These are phyloP conservation scores for Westerdykella sp. DNA, from an alignment of 2,329 filamentous ascomycete genomes.

Conservation along the genomic window DNA sequence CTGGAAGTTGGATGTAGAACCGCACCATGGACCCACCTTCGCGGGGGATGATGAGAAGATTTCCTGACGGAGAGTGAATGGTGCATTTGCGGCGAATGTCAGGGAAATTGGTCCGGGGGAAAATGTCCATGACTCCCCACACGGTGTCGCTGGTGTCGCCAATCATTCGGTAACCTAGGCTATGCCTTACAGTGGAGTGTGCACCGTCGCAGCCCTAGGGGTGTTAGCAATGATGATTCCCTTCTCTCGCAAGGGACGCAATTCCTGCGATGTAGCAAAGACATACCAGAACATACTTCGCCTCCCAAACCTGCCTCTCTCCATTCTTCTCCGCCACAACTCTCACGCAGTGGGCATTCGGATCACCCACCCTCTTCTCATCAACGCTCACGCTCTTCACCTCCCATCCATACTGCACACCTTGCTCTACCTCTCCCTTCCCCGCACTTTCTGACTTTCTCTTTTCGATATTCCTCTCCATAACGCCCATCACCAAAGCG, in stretches of 20 bases:
- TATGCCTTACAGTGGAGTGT: conserved; percentile 19
- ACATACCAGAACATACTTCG: conserved; percentile 36
- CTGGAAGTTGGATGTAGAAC: conserved; percentile 57
- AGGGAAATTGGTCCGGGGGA: conserved; percentile 41
- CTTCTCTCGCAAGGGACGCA: background rate
- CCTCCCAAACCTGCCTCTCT: conserved; percentile 25
- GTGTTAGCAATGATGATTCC: conserved; percentile 18
- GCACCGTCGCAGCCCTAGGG: conserved; percentile 45
- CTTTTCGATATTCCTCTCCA: conserved; percentile 36
- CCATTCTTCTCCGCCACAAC: conserved; percentile 30
- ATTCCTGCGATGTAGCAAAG: background rate
- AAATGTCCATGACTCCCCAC: conserved; percentile 47
- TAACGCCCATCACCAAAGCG: conserved; percentile 49
- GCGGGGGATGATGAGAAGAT: conserved; percentile 48
- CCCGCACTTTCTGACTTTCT: background rate
- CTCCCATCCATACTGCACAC: conserved; percentile 52
- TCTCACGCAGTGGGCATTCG: conserved; percentile 25
- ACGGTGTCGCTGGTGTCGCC: conserved; percentile 50
- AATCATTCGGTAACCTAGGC: conserved; percentile 48
- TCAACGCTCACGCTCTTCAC: conserved; percentile 50
- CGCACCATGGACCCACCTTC: conserved; percentile 52
- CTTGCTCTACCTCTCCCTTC: conserved; percentile 23
- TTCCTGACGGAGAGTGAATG: conserved; percentile 43
- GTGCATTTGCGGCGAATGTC: conserved; percentile 48
- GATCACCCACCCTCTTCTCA: conserved; percentile 29